Conservation (phyloP, 2,329 filamentous ascomycete species). For the Rugonectria rugulosa region DNA sequence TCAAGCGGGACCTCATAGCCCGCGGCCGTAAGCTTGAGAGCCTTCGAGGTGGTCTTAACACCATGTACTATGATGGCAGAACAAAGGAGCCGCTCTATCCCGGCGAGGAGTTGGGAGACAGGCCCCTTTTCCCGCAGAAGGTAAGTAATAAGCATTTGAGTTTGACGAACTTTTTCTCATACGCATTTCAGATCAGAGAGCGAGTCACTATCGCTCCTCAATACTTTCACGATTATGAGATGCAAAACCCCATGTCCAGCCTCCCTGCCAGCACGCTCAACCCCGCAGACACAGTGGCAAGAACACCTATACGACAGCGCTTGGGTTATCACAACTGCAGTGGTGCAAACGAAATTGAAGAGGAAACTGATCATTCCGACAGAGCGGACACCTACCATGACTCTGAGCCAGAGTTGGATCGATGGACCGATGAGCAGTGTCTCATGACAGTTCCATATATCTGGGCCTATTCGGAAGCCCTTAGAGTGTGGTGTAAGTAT, state of each 20-base stretch:
- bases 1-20: background rate
- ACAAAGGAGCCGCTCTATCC: background rate
- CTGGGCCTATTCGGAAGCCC: constrained; percentile 8
- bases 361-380: background rate
- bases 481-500: constrained; percentile 24
- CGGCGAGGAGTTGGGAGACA: background rate
- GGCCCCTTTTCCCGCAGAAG: background rate
- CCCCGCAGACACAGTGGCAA: background rate
- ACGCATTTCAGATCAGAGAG: background rate
- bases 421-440: constrained; percentile 17
- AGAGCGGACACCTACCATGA: background rate
- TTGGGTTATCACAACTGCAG: background rate
- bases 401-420: background rate
- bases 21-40: constrained; percentile 10
- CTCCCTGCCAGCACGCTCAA: background rate
- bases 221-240: background rate
- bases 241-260: background rate
- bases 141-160: background rate
- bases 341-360: background rate
- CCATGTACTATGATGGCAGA: background rate
- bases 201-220: background rate
- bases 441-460: constrained; percentile 10
- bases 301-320: background rate
- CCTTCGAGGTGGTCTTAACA: background rate
- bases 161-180: background rate